phyloP scores from a whole-genome alignment of 2,329 filamentous ascomycete genomes.

The Byssothecium circinans region DNA sequence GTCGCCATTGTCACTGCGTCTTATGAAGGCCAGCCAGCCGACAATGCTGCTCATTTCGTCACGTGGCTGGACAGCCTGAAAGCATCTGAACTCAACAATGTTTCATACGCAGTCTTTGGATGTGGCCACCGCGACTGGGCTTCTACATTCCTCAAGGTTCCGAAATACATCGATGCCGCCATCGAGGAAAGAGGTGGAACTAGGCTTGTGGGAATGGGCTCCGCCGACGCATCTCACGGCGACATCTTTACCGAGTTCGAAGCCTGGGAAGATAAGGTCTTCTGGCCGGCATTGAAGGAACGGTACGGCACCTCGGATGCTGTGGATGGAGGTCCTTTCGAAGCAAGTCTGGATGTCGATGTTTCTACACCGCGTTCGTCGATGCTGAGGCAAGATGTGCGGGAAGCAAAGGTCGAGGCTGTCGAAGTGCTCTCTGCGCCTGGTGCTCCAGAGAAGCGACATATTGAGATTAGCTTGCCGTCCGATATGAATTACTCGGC shows the following conservation, averaged over 20 bases:
- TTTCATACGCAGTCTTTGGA: conserved; percentile 47
- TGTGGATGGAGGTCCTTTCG: conserved; percentile 24
- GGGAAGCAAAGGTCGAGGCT: conserved; percentile 40
- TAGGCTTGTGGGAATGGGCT: conserved; percentile 35
- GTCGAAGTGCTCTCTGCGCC: conserved; percentile 32
- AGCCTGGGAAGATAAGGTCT: conserved; percentile 42
- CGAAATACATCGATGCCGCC: conserved; percentile 38
- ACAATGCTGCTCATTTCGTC: conserved; percentile 48
- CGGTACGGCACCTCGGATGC: conserved; percentile 33
- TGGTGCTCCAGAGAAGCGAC: conserved; percentile 35
- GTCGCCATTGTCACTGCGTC: conserved; percentile 45
- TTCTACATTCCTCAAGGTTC: conserved; percentile 46
- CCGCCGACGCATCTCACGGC: conserved; percentile 41
- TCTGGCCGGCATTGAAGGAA: conserved; percentile 41
- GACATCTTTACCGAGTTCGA: conserved; percentile 49
- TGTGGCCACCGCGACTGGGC: conserved; percentile 48
- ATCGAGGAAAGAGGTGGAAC: conserved; percentile 37
- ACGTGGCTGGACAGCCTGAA: conserved; percentile 42
- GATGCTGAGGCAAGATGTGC: conserved; percentile 41
- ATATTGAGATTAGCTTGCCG: conserved; percentile 50
- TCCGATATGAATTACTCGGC: conserved; percentile 63
- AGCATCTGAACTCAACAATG: conserved; percentile 32
- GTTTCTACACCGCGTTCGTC: conserved; percentile 39
- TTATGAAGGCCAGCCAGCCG: conserved; percentile 48
- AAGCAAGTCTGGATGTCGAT: conserved; percentile 35